Evolutionary conservation across 2,329 filamentous ascomycete species (phyloP).

Genomic region (Penicillium sclerotiorum): DNA sequence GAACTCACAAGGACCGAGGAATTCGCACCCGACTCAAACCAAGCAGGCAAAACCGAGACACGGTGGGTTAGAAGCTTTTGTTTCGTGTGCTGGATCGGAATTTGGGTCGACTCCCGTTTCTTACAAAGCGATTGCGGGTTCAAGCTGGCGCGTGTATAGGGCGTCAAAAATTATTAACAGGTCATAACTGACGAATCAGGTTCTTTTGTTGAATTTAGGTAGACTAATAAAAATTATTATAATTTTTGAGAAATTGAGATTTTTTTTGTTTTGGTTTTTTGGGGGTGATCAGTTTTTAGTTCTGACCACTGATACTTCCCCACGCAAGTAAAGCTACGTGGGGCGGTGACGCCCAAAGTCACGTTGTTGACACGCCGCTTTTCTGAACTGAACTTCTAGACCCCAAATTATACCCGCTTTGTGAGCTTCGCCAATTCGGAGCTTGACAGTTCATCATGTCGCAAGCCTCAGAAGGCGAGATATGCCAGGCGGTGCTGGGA

Average conservation of each 20-base stretch:
- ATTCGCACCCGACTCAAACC: constrained; percentile 31
- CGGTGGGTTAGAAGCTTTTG: constrained; percentile 25
- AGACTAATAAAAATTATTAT: background rate
- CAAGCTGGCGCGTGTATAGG: background rate
- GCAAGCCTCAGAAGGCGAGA: constrained; percentile 41
- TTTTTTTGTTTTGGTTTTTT: no score
- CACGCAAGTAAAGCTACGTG: constrained; percentile 8
- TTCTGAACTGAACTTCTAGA: constrained; percentile 4
- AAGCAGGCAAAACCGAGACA: constrained; percentile 30
- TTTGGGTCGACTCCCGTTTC: constrained; percentile 29
- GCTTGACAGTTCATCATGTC: constrained; percentile 22
- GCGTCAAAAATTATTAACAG: background rate
- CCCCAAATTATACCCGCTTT: constrained; percentile 14
- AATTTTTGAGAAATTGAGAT: background rate
- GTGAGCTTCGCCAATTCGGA: background rate
- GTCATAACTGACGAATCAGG: background rate
- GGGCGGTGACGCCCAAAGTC: constrained; percentile 38
- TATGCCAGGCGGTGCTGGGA: constrained; percentile 65
- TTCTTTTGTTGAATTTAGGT: background rate
- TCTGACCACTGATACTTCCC: background rate
- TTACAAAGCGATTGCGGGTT: constrained; percentile 25
- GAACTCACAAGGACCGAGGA: constrained; percentile 35
- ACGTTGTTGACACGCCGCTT: constrained; percentile 29
- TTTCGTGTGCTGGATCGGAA: constrained; percentile 26
- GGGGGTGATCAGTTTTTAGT: no score